Base-by-base conservation (phyloP, 73 alveolate genomes). In the Paramecium tetraurelia region DNA sequence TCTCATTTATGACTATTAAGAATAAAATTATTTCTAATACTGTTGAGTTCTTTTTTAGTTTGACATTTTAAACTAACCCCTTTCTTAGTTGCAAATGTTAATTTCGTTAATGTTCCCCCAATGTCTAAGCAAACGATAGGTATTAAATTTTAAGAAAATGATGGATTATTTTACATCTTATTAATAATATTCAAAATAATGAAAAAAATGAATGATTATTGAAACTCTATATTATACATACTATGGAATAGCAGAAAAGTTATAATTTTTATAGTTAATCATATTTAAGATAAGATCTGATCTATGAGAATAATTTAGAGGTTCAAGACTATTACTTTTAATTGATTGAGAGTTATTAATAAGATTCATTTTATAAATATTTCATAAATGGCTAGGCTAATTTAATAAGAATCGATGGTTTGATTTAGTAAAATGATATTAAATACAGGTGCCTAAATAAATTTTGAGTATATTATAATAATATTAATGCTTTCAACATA, bases 31-130 rank as follows among this genome's bases (percentile, higher is more conserved):
- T 29, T 12, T 38, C 40, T 50, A 53, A 21, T 89, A 89, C 94
- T 89, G 44, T 40, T 69, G 9, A 89, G 43, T 16, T 71, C 70
- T 22, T 89, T 85, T 10, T 36, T 33, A 7, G 58, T 59, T 63
- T 89, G 85, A 21, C 71, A 40, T 22, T 89, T 83, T 22, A 89
- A 44, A 7, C 14, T 6, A 0, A 48, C 40, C 10, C 77, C 70
- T 59, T 22, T 43, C 35, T 89, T 89, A n/a, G 76, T 43, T 21
- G 90, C 90, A 43, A 89, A 44, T 20, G 70, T 48, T 20, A 89
- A 88, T 43, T 89, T 89, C 12, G 94, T 59, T 68, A 89, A 71
- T 33, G 94, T 89, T 27, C 94, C 94, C 5, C 94, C 94, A 21
- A 89, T 89, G 57, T 89, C 94, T 22, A 89, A 33, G 14, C 94